Conservation (phyloP, 202 grass and related monocot genomes). For the Schoenoplectus triqueter region DNA sequence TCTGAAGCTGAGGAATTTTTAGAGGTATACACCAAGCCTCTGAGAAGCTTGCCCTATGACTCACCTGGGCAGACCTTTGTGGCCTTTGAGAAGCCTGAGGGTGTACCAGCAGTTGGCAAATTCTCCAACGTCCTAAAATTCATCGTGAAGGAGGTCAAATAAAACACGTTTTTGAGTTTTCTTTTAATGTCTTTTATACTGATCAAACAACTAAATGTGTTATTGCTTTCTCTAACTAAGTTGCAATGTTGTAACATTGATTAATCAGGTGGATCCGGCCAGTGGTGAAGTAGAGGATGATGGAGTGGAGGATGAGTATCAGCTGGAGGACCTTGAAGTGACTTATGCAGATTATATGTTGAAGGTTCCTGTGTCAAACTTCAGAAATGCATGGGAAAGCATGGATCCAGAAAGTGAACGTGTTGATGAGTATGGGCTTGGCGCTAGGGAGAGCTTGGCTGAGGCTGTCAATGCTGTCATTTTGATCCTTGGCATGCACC, state of each 20-base stretch:
- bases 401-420: conserved; percentile 81
- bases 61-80: conserved; percentile 91
- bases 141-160: conserved; percentile 90
- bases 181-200: not conserved
- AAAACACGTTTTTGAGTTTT: not conserved
- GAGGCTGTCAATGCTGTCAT: conserved; percentile 90
- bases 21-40: conserved; percentile 71
- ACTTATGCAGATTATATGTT: conserved; percentile 90
- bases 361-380: conserved; percentile 88
- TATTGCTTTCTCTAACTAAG: conserved; percentile 7
- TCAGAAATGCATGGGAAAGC: conserved; percentile 95
- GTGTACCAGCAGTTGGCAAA: conserved; percentile 75
- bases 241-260: not conserved
- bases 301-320: conserved; percentile 97
- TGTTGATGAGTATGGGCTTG: conserved; percentile 91
- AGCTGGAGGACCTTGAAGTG: conserved; percentile 91
- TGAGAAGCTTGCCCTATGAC: conserved; percentile 81
- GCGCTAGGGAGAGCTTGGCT: conserved; percentile 75
- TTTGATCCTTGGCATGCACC: conserved; percentile 90
- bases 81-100: conserved; percentile 92
- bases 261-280: conserved; percentile 77
- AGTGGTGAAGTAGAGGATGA: conserved; percentile 88
- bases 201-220: not conserved
- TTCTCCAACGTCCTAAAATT: conserved; percentile 94
- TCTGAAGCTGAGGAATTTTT: conserved; percentile 94